Evolutionary conservation across 805 yeast genomes (phyloP).

Genomic region (Yamadazyma kitorensis): DNA sequence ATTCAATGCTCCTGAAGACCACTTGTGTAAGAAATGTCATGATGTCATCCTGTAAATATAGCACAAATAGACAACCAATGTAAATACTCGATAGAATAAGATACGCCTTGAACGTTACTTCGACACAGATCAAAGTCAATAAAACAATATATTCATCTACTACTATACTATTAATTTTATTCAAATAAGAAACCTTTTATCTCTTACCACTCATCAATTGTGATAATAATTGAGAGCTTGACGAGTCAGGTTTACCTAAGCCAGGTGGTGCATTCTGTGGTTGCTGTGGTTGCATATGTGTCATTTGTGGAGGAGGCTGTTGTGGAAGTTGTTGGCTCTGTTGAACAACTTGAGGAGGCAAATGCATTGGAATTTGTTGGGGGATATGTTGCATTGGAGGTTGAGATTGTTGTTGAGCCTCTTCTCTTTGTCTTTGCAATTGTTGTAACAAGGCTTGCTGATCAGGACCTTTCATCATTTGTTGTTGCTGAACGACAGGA

Average conservation of each 20-base stretch:
- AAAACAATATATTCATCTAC: too few species aligned
- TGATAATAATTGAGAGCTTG: conserved; percentile 76
- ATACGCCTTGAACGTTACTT: too few species aligned
- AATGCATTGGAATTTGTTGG: conserved; percentile 3
- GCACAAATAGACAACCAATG: too few species aligned
- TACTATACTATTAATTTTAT: too few species aligned
- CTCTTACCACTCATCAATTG: conserved; percentile 83
- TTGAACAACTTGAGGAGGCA: conserved; percentile 4
- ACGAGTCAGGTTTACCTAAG: conserved; percentile 29
- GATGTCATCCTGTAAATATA: too few species aligned
- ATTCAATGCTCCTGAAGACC: conserved; percentile 48
- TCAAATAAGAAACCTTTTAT: too few species aligned
- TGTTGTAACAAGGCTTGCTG: conserved; percentile 33
- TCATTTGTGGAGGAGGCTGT: conserved; percentile 9
- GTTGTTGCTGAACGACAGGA: conserved; percentile 36
- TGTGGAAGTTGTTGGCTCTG: conserved; percentile 10
- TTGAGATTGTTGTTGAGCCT: conserved; percentile 25
- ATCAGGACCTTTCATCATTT: conserved; percentile 29
- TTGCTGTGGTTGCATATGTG: conserved; percentile 7
- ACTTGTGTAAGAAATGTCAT: conserved; percentile 66
- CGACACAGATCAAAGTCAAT: too few species aligned
- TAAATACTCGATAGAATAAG: too few species aligned
- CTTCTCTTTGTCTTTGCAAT: conserved; percentile 35
- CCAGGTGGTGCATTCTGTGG: conserved; percentile 17
- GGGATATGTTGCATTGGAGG: conserved; percentile 10